Conservation (phyloP, 139 green algal species). For the Volvox reticuliferus region DNA sequence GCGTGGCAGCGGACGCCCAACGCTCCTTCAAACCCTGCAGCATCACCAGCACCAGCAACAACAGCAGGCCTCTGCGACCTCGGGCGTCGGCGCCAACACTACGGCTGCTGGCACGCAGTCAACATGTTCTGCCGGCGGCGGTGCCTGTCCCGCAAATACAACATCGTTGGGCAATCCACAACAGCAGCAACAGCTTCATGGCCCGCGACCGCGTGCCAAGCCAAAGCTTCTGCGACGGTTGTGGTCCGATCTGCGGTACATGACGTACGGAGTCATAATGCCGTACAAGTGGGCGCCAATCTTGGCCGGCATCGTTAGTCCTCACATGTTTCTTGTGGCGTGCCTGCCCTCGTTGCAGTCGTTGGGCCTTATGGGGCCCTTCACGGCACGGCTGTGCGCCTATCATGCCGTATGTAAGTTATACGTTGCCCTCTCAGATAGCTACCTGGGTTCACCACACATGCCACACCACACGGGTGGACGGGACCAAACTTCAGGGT, state of each 20-base stretch:
- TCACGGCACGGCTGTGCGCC: slow-evolving; percentile 7
- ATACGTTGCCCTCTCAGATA: too few relatives aligned
- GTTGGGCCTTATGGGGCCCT: slow-evolving; percentile 33
- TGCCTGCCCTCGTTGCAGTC: slow-evolving; percentile 28
- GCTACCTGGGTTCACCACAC: too few relatives aligned
- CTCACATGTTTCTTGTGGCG: slow-evolving; percentile 41
- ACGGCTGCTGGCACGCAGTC: not conserved
- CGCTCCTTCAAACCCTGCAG: not conserved
- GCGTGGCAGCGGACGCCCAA: not conserved
- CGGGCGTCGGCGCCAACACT: not conserved
- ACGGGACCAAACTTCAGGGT: too few relatives aligned
- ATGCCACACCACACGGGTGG: too few relatives aligned
- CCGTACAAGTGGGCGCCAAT: slow-evolving; percentile 49
- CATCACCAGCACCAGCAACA: not conserved
- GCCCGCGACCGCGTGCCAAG: not conserved
- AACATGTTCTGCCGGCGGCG: not conserved
- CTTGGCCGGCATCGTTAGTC: slow-evolving; percentile 21
- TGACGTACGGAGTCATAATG: not conserved
- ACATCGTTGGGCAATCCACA: not conserved
- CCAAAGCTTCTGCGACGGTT: slow-evolving; percentile 6
- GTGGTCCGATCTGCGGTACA: not conserved
- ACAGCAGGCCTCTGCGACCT: not conserved
- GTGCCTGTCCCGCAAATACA: not conserved
- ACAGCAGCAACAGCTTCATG: not conserved
- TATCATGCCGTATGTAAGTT: slow-evolving; percentile 39